phyloP scores from a whole-genome alignment of 768 basidiomycete genomes.

The Tephrocybe sp. region DNA sequence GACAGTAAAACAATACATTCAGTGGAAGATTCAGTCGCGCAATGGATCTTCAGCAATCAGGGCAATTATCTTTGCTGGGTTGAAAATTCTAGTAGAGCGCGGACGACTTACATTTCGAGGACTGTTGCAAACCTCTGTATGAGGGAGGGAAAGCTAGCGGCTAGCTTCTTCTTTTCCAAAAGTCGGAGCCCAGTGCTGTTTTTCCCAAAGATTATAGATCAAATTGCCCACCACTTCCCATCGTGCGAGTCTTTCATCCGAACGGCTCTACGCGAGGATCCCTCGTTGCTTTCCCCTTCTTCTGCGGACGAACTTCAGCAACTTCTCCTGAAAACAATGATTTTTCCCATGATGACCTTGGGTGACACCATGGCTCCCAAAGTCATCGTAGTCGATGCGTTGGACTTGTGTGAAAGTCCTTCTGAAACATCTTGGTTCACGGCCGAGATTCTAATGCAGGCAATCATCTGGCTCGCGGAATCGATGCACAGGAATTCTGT shows the following conservation, averaged over 20 bases:
- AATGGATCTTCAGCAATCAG: constrained; percentile 18
- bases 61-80: constrained; percentile 18
- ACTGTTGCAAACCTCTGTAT: constrained; percentile 16
- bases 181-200: constrained; percentile 5
- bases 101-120: constrained; percentile 15
- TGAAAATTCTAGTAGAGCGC: constrained; percentile 14
- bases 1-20: constrained; percentile 2
- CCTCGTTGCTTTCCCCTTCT: constrained; percentile 10
- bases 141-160: constrained; percentile 15
- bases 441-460: constrained; percentile 15
- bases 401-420: constrained; percentile 12
- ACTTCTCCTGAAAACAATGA: constrained; percentile 14
- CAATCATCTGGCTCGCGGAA: constrained; percentile 18
- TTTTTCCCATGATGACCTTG: constrained; percentile 15
- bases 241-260: constrained; percentile 11
- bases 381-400: constrained; percentile 15
- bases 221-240: constrained; percentile 15
- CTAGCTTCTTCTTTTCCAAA: constrained; percentile 15
- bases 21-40: constrained; percentile 12
- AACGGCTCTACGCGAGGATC: constrained; percentile 14
- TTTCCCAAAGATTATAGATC: constrained; percentile 12
- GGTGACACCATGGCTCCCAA: constrained; percentile 12
- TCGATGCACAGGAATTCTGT: constrained; percentile 14
- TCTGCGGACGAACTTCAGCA: constrained; percentile 16
- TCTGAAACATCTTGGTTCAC: constrained; percentile 12